phyloP scores from a whole-genome alignment of 306 rosid species.

The Prosopis cineraria region DNA sequence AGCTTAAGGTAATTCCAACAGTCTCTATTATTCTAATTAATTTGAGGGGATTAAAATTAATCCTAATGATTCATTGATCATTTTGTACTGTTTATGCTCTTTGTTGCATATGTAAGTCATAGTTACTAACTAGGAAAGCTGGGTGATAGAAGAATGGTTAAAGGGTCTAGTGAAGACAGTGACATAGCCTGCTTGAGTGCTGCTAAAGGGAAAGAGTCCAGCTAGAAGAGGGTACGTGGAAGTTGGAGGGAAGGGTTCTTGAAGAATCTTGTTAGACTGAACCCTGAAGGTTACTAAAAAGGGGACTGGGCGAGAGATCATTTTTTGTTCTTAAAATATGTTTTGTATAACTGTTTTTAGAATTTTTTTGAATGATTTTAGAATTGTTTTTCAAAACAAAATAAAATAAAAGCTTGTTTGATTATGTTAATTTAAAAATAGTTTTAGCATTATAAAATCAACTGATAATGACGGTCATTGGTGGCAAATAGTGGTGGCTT shows the following conservation, averaged over 20 bases:
- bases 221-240: background rate
- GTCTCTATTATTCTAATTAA: slow-evolving; percentile 6
- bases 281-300: background rate
- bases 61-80: background rate
- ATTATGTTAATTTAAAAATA: no score
- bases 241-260: background rate
- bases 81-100: slow-evolving; percentile 15
- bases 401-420: no score
- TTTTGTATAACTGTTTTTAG: no score
- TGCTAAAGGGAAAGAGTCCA: background rate
- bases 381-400: no score
- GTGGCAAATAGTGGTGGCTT: no score
- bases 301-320: background rate
- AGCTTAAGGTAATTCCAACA: slow-evolving; percentile 66
- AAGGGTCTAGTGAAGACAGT: background rate
- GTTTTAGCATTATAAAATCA: no score
- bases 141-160: background rate
- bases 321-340: no score
- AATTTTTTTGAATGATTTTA: no score
- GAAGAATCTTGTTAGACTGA: background rate
- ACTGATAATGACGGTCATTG: no score
- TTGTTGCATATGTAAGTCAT: background rate
- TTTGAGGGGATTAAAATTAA: slow-evolving; percentile 3
- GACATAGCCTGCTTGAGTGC: background rate
- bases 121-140: background rate